Evolutionary conservation across 345 rosid species (phyloP), one percentile per base, ranked within the genome.

Genomic region (Anastatica hierochuntica): DNA sequence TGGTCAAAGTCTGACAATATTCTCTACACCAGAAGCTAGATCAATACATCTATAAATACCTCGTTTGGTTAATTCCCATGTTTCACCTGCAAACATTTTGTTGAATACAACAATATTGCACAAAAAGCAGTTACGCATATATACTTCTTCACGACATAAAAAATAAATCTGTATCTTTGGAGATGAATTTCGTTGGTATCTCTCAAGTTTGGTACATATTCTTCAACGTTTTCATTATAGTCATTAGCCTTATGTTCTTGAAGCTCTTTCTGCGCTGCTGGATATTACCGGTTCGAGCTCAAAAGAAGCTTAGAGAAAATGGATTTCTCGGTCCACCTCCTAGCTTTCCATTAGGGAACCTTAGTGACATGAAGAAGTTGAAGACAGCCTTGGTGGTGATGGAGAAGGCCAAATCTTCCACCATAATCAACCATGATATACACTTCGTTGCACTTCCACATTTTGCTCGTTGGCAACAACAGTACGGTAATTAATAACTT

Each of bases 261-360:
- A 81, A 48, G 56, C 58, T 81, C 19, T 9, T 78, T n/a, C 50
- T 78, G 17, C 60, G 71, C 36, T 88, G 78, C 63, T 82, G 95
- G 94, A 57, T 88, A 64, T 69, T 30, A 3, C 97, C 98, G 0
- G 23, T 43, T 19, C 63, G 50, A 45, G 76, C 83, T 15, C 74
- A 67, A 42, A 66, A 43, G 38, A 83, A 77, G 79, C 75, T 88
- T 45, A 71, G 44, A 63, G 75, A 40, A 23, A 79, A 73, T 43
- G 97, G 98, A 30, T 83, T 92, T 36, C 12, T 26, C 10, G 98
- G 96, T 43, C 98, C 98, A 43, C 17, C 73, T 11, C 98, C 98
- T 2, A 53, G 53, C 15, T 92, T 92, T 31, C 98, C 98, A 29
- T 45, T 88, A 1, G 98, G 97, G 33, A 92, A 92, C 58, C 64